Base-by-base conservation (phyloP, 768 basidiomycete genomes). In the Lentinula raphanica region DNA sequence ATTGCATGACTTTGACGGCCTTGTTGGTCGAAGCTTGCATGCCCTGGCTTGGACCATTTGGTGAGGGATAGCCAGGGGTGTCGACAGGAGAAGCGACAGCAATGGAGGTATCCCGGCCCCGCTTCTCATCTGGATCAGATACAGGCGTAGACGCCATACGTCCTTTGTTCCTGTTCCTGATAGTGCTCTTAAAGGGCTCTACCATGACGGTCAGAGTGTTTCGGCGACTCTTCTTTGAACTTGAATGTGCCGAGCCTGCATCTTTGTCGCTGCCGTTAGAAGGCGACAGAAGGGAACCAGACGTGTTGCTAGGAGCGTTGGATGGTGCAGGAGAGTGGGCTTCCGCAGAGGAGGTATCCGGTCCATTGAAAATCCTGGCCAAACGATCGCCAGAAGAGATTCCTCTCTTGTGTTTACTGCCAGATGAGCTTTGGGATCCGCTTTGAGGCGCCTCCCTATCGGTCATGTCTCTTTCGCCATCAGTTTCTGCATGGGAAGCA, bases 1-100 rank as follows among this genome's bases (percentile, higher is more conserved):
- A 99, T 63, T 94, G 88, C 96, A 98, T 98, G 54, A 99, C 97
- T 67, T 89, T 93, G 70, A 86, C 86, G 3, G 96, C 94, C 70
- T 94, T 90, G 72, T 81, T 86, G n/a, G 91, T 84, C 60, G 90
- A 87, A 15, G 86, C 90, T 2, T 81, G 80, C 73, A 87, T 77
- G 7, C 74, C 76, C 3, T 65, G 39, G 7, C 67, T 72, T 21
- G 64, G 28, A 56, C 67, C 5, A 67, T 66, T 50, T 54, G 51
- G 56, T 70, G 70, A 27, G 59, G 50, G 58, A 71, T 62, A 21
- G 68, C 29, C 56, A 13, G 46, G 21, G 4, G 40, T 1, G 23
- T 57, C 31, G 45, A 44, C 4, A 19, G 49, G n/a, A 49, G 15
- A 56, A 51, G 64, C 59, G 50, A 54, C 2, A 63, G 49, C 38